Base-by-base conservation (phyloP, 345 rosid species). In the Euphorbia pulcherrima region DNA sequence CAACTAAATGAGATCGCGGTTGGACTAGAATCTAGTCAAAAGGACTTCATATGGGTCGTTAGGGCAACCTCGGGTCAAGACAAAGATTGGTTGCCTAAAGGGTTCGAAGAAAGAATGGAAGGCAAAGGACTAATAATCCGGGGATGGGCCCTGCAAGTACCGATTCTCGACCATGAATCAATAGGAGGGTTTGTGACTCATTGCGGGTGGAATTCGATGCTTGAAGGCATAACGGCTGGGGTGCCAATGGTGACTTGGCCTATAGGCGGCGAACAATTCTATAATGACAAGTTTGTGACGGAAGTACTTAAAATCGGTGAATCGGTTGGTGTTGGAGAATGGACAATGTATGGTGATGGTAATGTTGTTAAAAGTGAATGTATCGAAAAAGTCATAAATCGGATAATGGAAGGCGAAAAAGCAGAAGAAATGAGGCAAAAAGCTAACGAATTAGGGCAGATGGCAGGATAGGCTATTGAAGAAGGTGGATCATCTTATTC, bases 61-160 rank as follows among this genome's bases (percentile, higher is more conserved):
- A 77, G 65, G 47, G 77, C 26, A 54, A 55, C 21, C 14, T 52
- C 59, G 13, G 80, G 7, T 62, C 66, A 68, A 51, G 60, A 71
- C 23, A 79, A 77, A 48, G 78, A 65, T 21, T 82, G 83, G 85
- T 52, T 82, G 26, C 83, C 85, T 27, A 67, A 74, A 41, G 78
- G 78, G 24, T 80, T 61, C 30, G 80, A 82, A 58, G 16, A 68
- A 16, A 67, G 76, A 40, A 60, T 75, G 64, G 65, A 35, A 51
- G 82, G 62, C 0, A 77, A 60, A 14, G 86, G 86, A 11, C 64
- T 82, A 8, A 58, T 82, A 5, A 54, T 80, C 27, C 65, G 62
- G 56, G 86, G 86, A 2, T 83, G 91, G 88, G 90, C 89, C 0
- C 96, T 87, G 0, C 87, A 88, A 46, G 75, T 83, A n/a, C 44